Conservation (phyloP, 768 basidiomycete species). For the Collybia sordida region DNA sequence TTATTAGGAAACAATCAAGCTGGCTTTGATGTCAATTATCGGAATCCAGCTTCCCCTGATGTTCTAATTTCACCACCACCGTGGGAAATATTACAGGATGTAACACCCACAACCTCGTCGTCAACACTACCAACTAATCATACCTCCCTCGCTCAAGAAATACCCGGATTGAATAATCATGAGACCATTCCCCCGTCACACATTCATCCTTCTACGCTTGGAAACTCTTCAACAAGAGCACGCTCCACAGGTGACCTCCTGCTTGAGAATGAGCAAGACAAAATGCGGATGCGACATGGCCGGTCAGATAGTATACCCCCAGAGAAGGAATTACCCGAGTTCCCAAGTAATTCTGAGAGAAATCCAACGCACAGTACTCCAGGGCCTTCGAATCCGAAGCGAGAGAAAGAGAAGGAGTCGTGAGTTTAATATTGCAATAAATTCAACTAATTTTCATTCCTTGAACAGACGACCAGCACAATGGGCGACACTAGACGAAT, state of each 20-base stretch:
- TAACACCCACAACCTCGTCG: slow-evolving; percentile 52
- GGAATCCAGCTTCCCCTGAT: slow-evolving; percentile 76
- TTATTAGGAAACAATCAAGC: slow-evolving; percentile 25
- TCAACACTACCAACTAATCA: slow-evolving; percentile 31
- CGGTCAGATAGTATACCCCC: neutral
- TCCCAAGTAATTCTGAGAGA: neutral
- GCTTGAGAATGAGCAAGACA: slow-evolving; percentile 37
- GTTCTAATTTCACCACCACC: slow-evolving; percentile 48
- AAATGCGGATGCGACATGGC: slow-evolving; percentile 10
- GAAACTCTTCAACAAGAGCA: slow-evolving; percentile 51
- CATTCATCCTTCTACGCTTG: slow-evolving; percentile 34
- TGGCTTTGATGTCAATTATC: slow-evolving; percentile 41
- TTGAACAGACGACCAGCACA: slow-evolving; percentile 51
- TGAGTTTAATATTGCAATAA: slow-evolving; percentile 4
- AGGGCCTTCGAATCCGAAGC: slow-evolving; percentile 24
- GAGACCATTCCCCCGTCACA: slow-evolving; percentile 28
- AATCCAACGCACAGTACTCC: neutral
- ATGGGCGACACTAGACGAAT: slow-evolving; percentile 75
- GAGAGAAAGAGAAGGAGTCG: slow-evolving; percentile 37
- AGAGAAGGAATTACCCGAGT: neutral
- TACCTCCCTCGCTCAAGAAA: slow-evolving; percentile 18
- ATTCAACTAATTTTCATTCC: neutral
- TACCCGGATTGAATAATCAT: neutral
- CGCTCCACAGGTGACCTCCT: slow-evolving; percentile 56
- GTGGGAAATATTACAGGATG: slow-evolving; percentile 55